Evolutionary conservation across 176 grass and related monocot genomes (phyloP).

Genomic region (Luzula sylvatica): DNA sequence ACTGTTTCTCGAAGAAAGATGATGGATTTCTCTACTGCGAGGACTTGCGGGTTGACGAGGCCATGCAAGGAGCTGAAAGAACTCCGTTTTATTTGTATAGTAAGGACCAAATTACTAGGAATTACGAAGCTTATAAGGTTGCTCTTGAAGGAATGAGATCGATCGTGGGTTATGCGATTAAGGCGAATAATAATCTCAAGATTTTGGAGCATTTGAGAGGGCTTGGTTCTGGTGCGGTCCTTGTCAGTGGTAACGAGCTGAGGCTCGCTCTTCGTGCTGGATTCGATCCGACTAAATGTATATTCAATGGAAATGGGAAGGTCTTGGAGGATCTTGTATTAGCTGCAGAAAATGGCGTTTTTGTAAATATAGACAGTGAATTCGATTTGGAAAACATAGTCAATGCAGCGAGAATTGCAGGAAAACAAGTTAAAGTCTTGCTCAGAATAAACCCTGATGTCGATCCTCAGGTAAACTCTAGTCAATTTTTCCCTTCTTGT

Average conservation of each 20-base stretch:
- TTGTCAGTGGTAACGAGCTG: conserved; percentile 92
- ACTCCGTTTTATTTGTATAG: conserved; percentile 97
- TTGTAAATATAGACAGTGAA: conserved; percentile 95
- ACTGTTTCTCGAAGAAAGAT: conserved; percentile 53
- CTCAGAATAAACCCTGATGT: conserved; percentile 98
- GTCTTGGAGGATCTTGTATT: conserved; percentile 75
- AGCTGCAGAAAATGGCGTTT: conserved; percentile 75
- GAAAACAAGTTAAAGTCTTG: conserved; percentile 87
- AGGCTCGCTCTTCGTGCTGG: conserved; percentile 55
- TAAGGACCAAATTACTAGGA: conserved; percentile 81
- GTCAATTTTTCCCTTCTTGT: background rate
- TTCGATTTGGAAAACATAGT: conserved; percentile 97
- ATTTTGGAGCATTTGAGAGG: conserved; percentile 55
- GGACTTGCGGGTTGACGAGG: conserved; percentile 53
- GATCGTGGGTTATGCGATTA: conserved; percentile 77
- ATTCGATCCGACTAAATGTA: conserved; percentile 81
- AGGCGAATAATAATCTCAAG: conserved; percentile 85
- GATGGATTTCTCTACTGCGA: conserved; percentile 86
- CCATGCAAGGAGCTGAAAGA: conserved; percentile 58
- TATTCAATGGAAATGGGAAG: conserved; percentile 98
- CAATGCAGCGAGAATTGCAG: conserved; percentile 42
- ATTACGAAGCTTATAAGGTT: conserved; percentile 57
- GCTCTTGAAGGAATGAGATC: conserved; percentile 71
- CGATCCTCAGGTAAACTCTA: conserved; percentile 64
- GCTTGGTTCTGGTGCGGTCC: conserved; percentile 78